Base-by-base conservation (phyloP, 768 basidiomycete genomes). In the Pleurotus citrinopileatus region DNA sequence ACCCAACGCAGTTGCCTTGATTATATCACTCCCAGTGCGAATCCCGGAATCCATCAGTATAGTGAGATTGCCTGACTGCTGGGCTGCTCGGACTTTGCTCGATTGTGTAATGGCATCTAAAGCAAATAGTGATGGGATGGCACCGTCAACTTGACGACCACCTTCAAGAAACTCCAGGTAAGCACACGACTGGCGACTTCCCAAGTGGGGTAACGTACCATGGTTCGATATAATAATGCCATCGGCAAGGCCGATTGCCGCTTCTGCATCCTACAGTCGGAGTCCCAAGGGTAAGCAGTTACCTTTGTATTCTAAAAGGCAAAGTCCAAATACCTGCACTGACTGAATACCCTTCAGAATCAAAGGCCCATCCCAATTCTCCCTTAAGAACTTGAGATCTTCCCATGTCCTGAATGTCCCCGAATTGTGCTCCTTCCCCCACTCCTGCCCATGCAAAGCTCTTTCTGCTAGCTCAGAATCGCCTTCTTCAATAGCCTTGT, bases 201-300 rank as follows among this genome's bases (percentile, higher is more conserved):
- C 23, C n/a, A n/a, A n/a, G n/a, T n/a, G n/a, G n/a, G n/a, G 10
- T 13, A 6, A 60, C 73, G 26, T 44, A 86, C 86, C 87, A 57
- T 91, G 89, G 61, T 91, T 93, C 10, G 87, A 89, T 12, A 91
- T 85, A 42, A 93, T 66, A 54, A 92, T 86, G 0, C 86, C 89
- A 53, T 91, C 79, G 13, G 82, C 80, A 17, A 76, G 60, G 20
- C 86, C 80, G 12, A 89, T 63, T 0, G 87, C 86, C 61, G 76
- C 79, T 61, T 87, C 80, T 3, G 88, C 89, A 65, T 91, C 89
- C 72, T 76, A 42, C n/a, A n/a, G n/a, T n/a, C n/a, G n/a, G n/a
- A 13, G 53, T 26, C 43, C 50, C 13, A 10, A 29, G n/a, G 25
- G 22, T 38, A 10, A 17, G 28, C 19, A 5, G 37, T 37, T 19